A percentile compares a stretch with the other conserved stretches of the same genome.
Evolutionary conservation across 768 basidiomycete genomes (phyloP).

Genomic region (Leccinum subgranulosum): DNA sequence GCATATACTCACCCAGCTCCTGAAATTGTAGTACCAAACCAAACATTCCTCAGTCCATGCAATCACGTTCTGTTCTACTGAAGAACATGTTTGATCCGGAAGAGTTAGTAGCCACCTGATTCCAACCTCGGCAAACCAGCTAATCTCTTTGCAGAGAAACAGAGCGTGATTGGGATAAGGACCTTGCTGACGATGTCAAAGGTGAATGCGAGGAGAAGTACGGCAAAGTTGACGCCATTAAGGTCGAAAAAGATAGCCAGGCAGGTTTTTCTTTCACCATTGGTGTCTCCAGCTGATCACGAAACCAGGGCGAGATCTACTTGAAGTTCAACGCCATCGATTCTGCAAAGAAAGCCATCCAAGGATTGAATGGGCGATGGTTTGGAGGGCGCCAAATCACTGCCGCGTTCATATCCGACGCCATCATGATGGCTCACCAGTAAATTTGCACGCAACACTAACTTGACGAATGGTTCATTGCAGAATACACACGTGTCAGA

Average conservation of each 20-base stretch:
- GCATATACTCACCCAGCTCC: conserved; percentile 12
- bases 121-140: neutral
- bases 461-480: conserved; percentile 28
- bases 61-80: conserved; percentile 84
- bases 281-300: conserved; percentile 8
- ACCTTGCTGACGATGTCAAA: conserved; percentile 95
- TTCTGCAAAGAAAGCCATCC: conserved; percentile 76
- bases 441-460: conserved; percentile 34
- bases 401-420: conserved; percentile 87
- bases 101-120: conserved; percentile 55
- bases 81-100: conserved; percentile 99
- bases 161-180: conserved; percentile 94
- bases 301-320: conserved; percentile 88
- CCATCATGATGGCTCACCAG: conserved; percentile 90
- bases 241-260: conserved; percentile 91
- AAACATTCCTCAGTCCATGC: conserved; percentile 79
- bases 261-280: conserved; percentile 41
- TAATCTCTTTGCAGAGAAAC: conserved; percentile 65
- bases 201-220: conserved; percentile 91
- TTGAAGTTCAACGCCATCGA: conserved; percentile 84
- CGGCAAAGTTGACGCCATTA: conserved; percentile 82
- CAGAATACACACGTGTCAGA: conserved; percentile 25
- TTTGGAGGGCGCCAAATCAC: conserved; percentile 91
- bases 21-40: conserved; percentile 55
- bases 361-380: conserved; percentile 94